phyloP scores from a whole-genome alignment of 1,284 basidiomycete genomes.

The Salmacisia buchloeana region DNA sequence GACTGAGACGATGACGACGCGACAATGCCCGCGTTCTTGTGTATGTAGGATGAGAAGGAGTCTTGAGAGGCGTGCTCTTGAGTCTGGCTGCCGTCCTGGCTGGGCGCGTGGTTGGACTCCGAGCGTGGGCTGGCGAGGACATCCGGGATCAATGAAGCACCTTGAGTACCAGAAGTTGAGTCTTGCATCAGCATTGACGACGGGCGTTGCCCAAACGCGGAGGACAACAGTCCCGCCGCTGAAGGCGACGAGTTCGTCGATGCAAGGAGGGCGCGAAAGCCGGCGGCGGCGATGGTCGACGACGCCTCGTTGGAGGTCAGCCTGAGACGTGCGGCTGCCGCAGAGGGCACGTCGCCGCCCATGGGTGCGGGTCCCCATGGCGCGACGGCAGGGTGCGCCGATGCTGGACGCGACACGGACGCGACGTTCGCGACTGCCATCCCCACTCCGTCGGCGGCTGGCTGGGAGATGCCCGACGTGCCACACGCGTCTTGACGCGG shows the following conservation, averaged over 20 bases:
- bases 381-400: too few species aligned
- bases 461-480: too few species aligned
- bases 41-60: conserved; percentile 7
- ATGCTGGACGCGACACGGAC: too few species aligned
- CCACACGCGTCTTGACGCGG: too few species aligned
- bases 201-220: too few species aligned
- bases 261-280: background rate
- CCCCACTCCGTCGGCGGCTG: too few species aligned
- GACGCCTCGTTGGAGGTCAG: background rate
- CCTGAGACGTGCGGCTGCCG: background rate
- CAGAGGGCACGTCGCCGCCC: too few species aligned
- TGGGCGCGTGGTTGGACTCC: background rate
- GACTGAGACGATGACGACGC: background rate
- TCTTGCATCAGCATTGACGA: too few species aligned
- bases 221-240: background rate
- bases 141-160: background rate
- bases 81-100: conserved; percentile 1
- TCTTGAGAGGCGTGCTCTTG: background rate
- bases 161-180: too few species aligned
- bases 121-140: background rate
- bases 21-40: conserved; percentile 4
- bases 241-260: background rate
- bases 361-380: too few species aligned
- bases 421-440: too few species aligned
- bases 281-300: background rate